phyloP scores from a whole-genome alignment of 148 eudicot genomes.

The Fagopyrum tataricum region DNA sequence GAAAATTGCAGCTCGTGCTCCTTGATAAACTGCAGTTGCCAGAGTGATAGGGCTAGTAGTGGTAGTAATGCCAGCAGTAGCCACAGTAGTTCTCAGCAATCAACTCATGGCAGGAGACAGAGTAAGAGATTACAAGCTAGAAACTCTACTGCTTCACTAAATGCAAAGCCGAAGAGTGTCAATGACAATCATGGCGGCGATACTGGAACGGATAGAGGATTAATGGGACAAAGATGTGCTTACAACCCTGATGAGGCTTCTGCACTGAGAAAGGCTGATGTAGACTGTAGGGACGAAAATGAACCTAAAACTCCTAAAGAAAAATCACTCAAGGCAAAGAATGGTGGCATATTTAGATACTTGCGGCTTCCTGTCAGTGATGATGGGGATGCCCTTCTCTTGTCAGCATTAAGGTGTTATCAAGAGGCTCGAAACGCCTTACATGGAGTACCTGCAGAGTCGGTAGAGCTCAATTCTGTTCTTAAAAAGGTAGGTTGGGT shows the following conservation, averaged over 20 bases:
- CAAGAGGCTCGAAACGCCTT: constrained; percentile 66
- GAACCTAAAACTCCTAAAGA: constrained; percentile 25
- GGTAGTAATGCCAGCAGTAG: constrained; percentile 97
- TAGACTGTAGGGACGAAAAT: constrained; percentile 13
- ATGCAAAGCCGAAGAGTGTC: constrained; percentile 14
- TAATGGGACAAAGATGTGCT: constrained; percentile 3
- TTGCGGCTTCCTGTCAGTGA: constrained; percentile 42
- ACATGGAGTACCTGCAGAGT: constrained; percentile 33
- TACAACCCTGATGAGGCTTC: constrained; percentile 7
- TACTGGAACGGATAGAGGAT: neutral
- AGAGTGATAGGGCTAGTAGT: constrained; percentile 89
- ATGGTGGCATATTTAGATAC: constrained; percentile 90
- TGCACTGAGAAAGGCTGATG: constrained; percentile 13
- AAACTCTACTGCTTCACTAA: constrained; percentile 22
- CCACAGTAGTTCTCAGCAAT: constrained; percentile 22
- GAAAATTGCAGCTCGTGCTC: constrained; percentile 75
- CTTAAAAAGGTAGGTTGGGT: constrained; percentile 94
- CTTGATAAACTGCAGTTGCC: constrained; percentile 90
- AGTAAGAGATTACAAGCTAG: constrained; percentile 39
- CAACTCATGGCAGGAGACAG: constrained; percentile 42
- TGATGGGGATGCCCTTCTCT: constrained; percentile 53
- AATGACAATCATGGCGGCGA: neutral
- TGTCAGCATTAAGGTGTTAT: constrained; percentile 58
- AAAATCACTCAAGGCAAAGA: constrained; percentile 30
- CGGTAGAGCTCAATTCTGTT: constrained; percentile 54